A percentile compares a stretch with the other conserved stretches of the same genome.
phyloP scores from a whole-genome alignment of 371 early-diverging fungal genomes.

The Funneliformis caledonium region DNA sequence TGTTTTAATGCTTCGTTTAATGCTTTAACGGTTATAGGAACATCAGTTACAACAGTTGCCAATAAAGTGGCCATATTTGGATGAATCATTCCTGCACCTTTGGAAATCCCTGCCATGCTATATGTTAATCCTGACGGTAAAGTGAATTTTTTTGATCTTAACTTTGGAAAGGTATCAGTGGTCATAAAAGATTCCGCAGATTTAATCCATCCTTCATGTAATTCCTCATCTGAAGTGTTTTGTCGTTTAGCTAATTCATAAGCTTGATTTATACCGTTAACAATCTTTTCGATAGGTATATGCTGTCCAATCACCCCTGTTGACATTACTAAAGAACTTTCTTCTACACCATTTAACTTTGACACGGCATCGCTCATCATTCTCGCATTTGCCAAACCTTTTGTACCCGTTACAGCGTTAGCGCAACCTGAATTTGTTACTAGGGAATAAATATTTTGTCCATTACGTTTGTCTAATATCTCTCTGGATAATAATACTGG shows the following conservation, averaged over 20 bases:
- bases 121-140: slow-evolving; percentile 59
- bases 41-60: slow-evolving; percentile 87
- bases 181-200: slow-evolving; percentile 94
- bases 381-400: slow-evolving; percentile 81
- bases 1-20: slow-evolving; percentile 76
- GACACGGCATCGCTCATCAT: slow-evolving; percentile 67
- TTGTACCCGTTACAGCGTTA: slow-evolving; percentile 92
- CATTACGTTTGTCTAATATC: slow-evolving; percentile 59
- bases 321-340: slow-evolving; percentile 83
- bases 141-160: slow-evolving; percentile 66
- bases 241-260: slow-evolving; percentile 30
- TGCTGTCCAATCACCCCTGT: slow-evolving; percentile 97
- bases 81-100: slow-evolving; percentile 97
- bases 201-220: slow-evolving; percentile 75
- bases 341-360: slow-evolving; percentile 45
- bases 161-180: slow-evolving; percentile 95
- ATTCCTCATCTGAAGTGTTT: slow-evolving; percentile 50
- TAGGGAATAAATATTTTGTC: slow-evolving; percentile 64
- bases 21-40: slow-evolving; percentile 61
- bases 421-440: slow-evolving; percentile 94
- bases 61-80: slow-evolving; percentile 95
- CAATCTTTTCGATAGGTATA: slow-evolving; percentile 84
- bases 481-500: slow-evolving; percentile 81
- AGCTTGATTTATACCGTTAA: slow-evolving; percentile 66
- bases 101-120: slow-evolving; percentile 89